Evolutionary conservation across 108 stramenopile species (phyloP), one percentile per base, ranked within the genome.

Genomic region (Cylindrotheca closterium): DNA sequence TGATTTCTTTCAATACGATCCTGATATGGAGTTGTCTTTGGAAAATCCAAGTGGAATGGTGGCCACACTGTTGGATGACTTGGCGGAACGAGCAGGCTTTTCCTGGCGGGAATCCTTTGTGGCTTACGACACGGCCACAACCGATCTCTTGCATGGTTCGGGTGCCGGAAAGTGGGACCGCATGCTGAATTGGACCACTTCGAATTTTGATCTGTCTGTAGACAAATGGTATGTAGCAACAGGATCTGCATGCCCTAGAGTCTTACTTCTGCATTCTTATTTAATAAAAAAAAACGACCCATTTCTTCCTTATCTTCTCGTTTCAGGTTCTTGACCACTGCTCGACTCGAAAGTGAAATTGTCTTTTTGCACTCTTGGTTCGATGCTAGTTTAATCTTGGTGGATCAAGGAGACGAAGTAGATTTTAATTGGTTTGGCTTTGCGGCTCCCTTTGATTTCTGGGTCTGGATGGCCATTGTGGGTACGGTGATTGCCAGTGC

Each of bases 1-100:
- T 42, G 37, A 42, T 42, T 42, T 42, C 37, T 42, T 42, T 15
- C 37, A 42, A 42, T 42, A 42, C 37, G 37, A 42, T 42, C 37
- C 37, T 10, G 10, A 42, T 10, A 15, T 10, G 37, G 37, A 42
- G 15, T 15, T 42, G 15, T 42, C 37, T 15, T 10, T 10, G 7
- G 15, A 7, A 7, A 42, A 42, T 42, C 37, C 37, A 42, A 10
- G 10, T 42, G 37, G 37, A 42, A 42, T 42, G 37, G 15, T 42
- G 7, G 37, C 37, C 37, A 42, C 10, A 10, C 37, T 42, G 37
- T 42, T 42, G 37, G 37, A 42, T 42, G 10, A 42, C 7, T 42
- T 42, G 37, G 37, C 37, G 10, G 15, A 42, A 10, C 37, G 37
- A 42, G 37, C 37, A 7, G 37, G 37, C 37, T 42, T 42, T 15